Base-by-base conservation (phyloP, 2,329 filamentous ascomycete genomes). In the Aspergillus oerlinghausenensis region DNA sequence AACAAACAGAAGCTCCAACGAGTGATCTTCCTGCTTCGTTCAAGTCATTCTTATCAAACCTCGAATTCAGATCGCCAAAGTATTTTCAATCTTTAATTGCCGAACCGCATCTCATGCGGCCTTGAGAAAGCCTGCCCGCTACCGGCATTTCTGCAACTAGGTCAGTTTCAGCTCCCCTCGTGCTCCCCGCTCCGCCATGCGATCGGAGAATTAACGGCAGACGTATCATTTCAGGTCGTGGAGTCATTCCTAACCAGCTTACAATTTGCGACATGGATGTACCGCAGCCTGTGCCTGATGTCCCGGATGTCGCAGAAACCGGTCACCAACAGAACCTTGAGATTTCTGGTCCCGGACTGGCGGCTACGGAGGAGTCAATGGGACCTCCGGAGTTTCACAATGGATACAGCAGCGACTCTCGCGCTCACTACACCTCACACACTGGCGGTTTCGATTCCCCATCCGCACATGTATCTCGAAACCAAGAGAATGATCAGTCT, bases 361-460 rank as follows among this genome's bases (percentile, higher is more conserved):
- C n/a, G 23, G 19, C 71, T 45, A 69, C 74, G 55, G 77, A 78
- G 52, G 73, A 78, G 60, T 61, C 67, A 23, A 61, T 62, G 50
- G 55, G 58, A 61, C 59, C 57, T 51, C 59, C 57, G 50, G 60
- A 55, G 48, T 67, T 64, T 42, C 64, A 67, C 57, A 71, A 71
- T 62, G 77, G 71, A 51, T 75, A 75, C 59, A 74, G 71, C 57
- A 77, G 79, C 67, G 73, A 78, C 62, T 75, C 76, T 21, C 70
- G 68, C 52, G 77, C 80, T 17, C 81, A 83, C 53, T 80, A 80
- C 64, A 72, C 77, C 58, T 74, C 76, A 54, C 75, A 75, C 42
- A 74, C 77, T 43, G 60, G 61, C 19, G 68, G 70, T 43, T 69
- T 67, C 51, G 63, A 68, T 55, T 65, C 66, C 21, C 66, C 21